Evolutionary conservation across 164 flowering plant species (phyloP).

Genomic region (Litsea cubeba): DNA sequence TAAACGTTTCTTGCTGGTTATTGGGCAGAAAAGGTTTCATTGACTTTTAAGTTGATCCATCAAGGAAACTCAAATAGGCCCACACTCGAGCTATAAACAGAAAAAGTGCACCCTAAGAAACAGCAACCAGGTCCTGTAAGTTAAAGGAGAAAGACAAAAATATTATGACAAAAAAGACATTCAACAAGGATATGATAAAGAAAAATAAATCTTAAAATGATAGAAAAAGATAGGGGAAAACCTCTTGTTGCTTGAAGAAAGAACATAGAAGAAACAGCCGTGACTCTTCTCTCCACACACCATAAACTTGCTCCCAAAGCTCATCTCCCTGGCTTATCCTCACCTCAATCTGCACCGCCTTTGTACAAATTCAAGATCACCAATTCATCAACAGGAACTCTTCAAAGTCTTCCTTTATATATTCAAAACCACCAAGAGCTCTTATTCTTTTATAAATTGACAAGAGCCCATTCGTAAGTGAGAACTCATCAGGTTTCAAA

Average conservation of each 20-base stretch:
- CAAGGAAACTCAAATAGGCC: not conserved
- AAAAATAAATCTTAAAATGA: not conserved
- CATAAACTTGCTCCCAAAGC: conserved; percentile 44
- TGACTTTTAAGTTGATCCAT: not conserved
- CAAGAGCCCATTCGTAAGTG: too few relatives aligned
- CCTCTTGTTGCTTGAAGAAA: not conserved
- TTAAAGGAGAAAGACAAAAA: not conserved
- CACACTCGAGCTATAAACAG: not conserved
- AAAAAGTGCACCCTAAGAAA: conserved; percentile 4
- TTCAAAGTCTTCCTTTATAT: not conserved
- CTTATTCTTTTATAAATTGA: too few relatives aligned
- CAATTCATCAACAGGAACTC: not conserved
- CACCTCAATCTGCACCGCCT: not conserved
- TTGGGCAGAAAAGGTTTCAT: not conserved
- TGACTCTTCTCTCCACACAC: conserved; percentile 30
- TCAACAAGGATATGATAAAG: not conserved
- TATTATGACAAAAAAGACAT: not conserved
- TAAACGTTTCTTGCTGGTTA: not conserved
- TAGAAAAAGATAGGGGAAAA: not conserved
- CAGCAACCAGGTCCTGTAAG: conserved; percentile 1
- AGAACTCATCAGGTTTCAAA: not conserved
- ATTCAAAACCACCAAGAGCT: not conserved
- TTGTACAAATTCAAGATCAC: not conserved
- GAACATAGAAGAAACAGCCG: conserved; percentile 11
- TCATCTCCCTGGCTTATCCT: conserved; percentile 9